Base-by-base conservation (phyloP, 2,329 filamentous ascomycete genomes). In the Paraphoma chrysanthemicola region DNA sequence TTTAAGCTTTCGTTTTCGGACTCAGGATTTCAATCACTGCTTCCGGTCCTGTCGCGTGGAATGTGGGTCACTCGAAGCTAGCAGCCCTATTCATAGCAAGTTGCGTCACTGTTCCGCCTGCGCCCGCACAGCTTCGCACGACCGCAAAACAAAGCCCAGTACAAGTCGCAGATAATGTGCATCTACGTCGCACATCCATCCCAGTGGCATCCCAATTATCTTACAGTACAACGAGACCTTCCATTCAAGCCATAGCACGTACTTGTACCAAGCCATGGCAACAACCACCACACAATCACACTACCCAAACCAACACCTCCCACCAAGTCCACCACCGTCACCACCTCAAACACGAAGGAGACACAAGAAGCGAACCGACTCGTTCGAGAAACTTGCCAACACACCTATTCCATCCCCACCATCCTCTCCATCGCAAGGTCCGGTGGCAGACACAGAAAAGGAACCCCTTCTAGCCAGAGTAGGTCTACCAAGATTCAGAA, bases 381-480 rank as follows among this genome's bases (percentile, higher is more conserved):
- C 71, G 1, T 75, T 77, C 53, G 63, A 70, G 42, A 60, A 72
- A 31, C 67, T 77, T 23, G 66, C 65, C 30, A 57, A 54, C 9
- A 62, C 63, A 11, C 69, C 68, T 11, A 48, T 68, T 12, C 52
- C 64, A 1, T 69, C 70, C 8, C 61, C 63, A 6, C 59, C 69
- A 18, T 44, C 63, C 14, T 67, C 70, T 12, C 65, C 68, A n/a
- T 46, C 62, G 30, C 57, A 63, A 45, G 55, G 57, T 14, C 42
- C 60, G 4, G 47, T 54, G 30, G 63, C 36, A 36, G 28, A 53
- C 17, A 10, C 65, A 8, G 44, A 54, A 30, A 57, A 67, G 30
- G 70, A 75, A 17, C 49, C 68, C 3, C 57, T 70, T 17, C 39
- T 75, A 39, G 67, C 53, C 29, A 64, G 59, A 43, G 73, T 74